Percentiles rank a stretch among this genome's conserved stretches.
Conservation (phyloP, 192 early-diverging fungal species). For the Coemansia sp. region DNA sequence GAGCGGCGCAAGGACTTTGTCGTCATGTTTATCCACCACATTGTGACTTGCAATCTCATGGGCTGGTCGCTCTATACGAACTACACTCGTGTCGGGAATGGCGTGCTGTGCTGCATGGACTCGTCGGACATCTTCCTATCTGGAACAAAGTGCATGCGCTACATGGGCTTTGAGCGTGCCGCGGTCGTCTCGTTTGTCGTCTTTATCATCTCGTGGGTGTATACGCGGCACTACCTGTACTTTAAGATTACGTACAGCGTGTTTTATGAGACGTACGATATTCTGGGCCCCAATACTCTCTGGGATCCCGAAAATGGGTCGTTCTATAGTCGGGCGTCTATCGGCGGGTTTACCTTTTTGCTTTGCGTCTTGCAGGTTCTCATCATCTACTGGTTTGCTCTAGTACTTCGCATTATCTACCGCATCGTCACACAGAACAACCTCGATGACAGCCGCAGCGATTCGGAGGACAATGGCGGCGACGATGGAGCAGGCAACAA, state of each 20-base stretch:
- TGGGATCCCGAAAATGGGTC: conserved; percentile 37
- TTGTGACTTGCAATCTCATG: conserved; percentile 74
- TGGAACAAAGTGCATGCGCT: conserved; percentile 78
- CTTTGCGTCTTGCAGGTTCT: conserved; percentile 61
- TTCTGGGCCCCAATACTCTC: conserved; percentile 8
- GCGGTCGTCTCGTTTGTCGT: conserved; percentile 68
- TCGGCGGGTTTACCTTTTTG: conserved; percentile 24
- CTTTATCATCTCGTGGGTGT: conserved; percentile 74
- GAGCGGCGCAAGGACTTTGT: conserved; percentile 75
- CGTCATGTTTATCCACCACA: conserved; percentile 76
- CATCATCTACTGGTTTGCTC: conserved; percentile 70
- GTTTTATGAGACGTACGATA: conserved; percentile 53
- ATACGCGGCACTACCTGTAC: conserved; percentile 77
- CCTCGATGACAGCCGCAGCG: conserved; percentile 71
- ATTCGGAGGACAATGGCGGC: conserved; percentile 61
- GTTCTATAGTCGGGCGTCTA: conserved; percentile 27
- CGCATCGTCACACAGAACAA: conserved; percentile 61
- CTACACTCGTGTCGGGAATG: conserved; percentile 80
- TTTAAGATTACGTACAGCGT: conserved; percentile 65
- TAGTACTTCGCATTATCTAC: conserved; percentile 69
- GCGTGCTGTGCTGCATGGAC: conserved; percentile 78
- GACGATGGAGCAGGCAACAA: conserved; percentile 10
- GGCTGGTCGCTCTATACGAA: conserved; percentile 68
- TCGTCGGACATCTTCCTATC: conserved; percentile 79
- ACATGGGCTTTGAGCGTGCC: conserved; percentile 61